A percentile compares a stretch with the other conserved stretches of the same genome.
Conservation (phyloP, 169 alveolate genomes). For the Pseudocohnilembus persalinus region DNA sequence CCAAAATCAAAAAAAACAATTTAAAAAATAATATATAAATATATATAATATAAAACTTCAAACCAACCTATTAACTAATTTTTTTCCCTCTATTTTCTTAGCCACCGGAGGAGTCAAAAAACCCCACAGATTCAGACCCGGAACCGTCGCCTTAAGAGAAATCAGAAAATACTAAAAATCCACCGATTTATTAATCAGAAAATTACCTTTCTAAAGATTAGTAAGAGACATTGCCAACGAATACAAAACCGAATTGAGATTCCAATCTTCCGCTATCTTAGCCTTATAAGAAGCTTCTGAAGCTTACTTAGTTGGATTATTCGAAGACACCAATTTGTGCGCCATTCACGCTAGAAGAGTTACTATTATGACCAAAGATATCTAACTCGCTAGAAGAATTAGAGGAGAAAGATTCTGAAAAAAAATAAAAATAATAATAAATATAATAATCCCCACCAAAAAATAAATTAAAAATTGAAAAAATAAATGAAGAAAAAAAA, state of each 20-base stretch:
- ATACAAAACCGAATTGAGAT: constrained; percentile 97
- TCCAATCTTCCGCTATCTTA: constrained; percentile 98
- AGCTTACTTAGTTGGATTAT: constrained; percentile 97
- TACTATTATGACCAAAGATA: constrained; percentile 99
- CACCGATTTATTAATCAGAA: constrained; percentile 97
- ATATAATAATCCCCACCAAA: no score
- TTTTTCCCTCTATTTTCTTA: no score
- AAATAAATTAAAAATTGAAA: no score
- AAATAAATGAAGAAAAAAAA: no score
- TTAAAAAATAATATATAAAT: no score
- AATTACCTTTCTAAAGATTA: constrained; percentile 98
- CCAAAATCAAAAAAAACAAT: no score
- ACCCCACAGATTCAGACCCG: constrained; percentile 95
- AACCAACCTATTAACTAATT: no score
- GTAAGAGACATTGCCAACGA: constrained; percentile 97
- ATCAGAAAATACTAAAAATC: constrained; percentile 97
- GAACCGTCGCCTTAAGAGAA: constrained; percentile 99
- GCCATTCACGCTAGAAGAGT: constrained; percentile 99
- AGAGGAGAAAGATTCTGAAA: constrained; percentile 95
- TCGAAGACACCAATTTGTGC: constrained; percentile 99
- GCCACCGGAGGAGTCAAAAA: constrained; percentile 34
- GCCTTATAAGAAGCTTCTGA: constrained; percentile 99
- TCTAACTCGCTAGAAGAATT: constrained; percentile 98
- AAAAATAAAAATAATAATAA: neutral
- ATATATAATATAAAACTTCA: no score